These are phyloP conservation scores for Bodo saltans DNA, from an alignment of 78 protist genomes.

Conservation along the genomic window DNA sequence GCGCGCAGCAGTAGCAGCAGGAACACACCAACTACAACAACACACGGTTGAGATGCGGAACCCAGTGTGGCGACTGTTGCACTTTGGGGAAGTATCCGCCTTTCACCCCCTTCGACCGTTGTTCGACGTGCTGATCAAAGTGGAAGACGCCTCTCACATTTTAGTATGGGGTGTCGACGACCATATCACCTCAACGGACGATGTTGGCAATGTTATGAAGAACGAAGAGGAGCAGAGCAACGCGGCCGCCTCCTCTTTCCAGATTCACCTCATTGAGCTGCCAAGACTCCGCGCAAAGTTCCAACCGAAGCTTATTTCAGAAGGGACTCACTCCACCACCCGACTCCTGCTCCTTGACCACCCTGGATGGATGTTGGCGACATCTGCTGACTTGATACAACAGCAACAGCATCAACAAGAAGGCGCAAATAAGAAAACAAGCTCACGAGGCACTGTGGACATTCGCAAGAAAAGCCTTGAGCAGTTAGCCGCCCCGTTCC, in stretches of 20 bases:
- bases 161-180: constrained; percentile 32
- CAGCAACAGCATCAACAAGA: not conserved
- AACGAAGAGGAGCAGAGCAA: not conserved
- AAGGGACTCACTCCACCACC: not conserved
- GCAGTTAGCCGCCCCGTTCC: not conserved
- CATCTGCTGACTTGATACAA: too few species aligned
- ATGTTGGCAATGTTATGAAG: not conserved
- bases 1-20: too few species aligned
- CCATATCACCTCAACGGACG: too few species aligned
- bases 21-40: too few species aligned
- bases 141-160: constrained; percentile 49
- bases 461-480: not conserved
- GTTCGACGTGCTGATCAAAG: too few species aligned
- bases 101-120: too few species aligned
- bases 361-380: constrained; percentile 31
- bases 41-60: too few species aligned
- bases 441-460: not conserved
- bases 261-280: constrained; percentile 19
- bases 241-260: not conserved
- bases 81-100: too few species aligned
- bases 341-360: constrained; percentile 26
- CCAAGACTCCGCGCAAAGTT: constrained; percentile 29
- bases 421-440: not conserved
- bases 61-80: too few species aligned
- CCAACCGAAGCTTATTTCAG: not conserved